These are phyloP conservation scores for Rubia occidens DNA, from an alignment of 305 asterid species.

Conservation along the genomic window DNA sequence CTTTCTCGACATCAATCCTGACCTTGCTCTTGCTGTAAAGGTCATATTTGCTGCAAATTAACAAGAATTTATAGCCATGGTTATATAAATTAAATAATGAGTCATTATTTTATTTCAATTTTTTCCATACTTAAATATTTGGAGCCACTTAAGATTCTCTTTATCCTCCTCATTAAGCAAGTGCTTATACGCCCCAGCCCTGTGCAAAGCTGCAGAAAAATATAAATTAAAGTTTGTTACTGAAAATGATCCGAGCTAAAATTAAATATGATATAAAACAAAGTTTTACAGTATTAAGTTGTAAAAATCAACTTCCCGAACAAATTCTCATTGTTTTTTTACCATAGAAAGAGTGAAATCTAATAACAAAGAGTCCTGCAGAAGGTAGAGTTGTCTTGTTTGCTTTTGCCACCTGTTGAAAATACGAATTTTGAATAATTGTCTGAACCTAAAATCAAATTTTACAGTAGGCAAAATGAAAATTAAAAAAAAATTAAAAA, in stretches of 20 bases:
- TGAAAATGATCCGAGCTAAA: no score
- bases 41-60: constrained; percentile 55
- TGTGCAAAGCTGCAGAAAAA: constrained; percentile 48
- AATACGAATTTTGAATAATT: not conserved
- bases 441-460: not conserved
- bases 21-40: constrained; percentile 73
- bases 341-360: constrained; percentile 74
- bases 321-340: no score
- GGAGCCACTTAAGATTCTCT: constrained; percentile 62
- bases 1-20: constrained; percentile 55
- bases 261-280: no score
- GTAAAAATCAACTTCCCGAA: no score
- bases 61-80: not conserved
- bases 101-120: not conserved
- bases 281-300: no score
- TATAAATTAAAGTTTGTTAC: not conserved
- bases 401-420: constrained; percentile 51
- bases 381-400: constrained; percentile 50
- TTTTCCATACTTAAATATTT: constrained; percentile 43
- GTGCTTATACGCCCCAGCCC: constrained; percentile 52
- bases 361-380: constrained; percentile 52
- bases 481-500: not conserved
- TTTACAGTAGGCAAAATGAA: not conserved
- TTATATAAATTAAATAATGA: not conserved
- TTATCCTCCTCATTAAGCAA: constrained; percentile 60